Percentiles rank a stretch among this genome's conserved stretches.
phyloP scores from a whole-genome alignment of 352 stramenopile species.

The Globisporangium abappressorium region DNA sequence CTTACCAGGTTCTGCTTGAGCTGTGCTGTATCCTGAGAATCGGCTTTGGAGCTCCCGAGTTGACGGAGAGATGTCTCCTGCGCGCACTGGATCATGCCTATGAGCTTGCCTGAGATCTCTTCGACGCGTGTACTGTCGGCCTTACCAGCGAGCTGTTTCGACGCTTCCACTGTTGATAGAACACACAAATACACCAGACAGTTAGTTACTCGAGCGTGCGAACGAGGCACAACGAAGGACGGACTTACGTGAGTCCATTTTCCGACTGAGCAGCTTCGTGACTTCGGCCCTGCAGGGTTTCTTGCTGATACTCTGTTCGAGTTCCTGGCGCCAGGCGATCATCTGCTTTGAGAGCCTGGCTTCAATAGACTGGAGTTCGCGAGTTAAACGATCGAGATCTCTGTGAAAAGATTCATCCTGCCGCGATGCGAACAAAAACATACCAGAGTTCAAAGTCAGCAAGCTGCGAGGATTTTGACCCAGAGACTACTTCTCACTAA shows the following conservation, averaged over 20 bases:
- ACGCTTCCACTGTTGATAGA: conserved; percentile 26
- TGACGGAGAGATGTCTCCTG: conserved; percentile 27
- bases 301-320: conserved; percentile 18
- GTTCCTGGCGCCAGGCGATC: conserved; percentile 20
- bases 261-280: conserved; percentile 31
- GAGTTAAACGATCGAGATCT: conserved; percentile 10
- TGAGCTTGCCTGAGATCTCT: conserved; percentile 24
- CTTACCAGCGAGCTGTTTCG: conserved; percentile 40
- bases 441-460: neutral
- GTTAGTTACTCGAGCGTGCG: neutral
- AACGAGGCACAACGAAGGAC: neutral
- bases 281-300: conserved; percentile 31
- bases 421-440: neutral
- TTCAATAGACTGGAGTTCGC: conserved; percentile 22
- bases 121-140: conserved; percentile 28
- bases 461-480: too few relatives aligned
- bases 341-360: conserved; percentile 22
- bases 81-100: conserved; percentile 24
- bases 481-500: neutral
- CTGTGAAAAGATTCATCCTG: conserved; percentile 16
- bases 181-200: neutral
- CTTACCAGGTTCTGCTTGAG: conserved; percentile 46
- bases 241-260: conserved; percentile 41
- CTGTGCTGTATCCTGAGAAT: conserved; percentile 29
- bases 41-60: conserved; percentile 18